phyloP scores from a whole-genome alignment of 768 basidiomycete species.

The Sarcodon aspratus region DNA sequence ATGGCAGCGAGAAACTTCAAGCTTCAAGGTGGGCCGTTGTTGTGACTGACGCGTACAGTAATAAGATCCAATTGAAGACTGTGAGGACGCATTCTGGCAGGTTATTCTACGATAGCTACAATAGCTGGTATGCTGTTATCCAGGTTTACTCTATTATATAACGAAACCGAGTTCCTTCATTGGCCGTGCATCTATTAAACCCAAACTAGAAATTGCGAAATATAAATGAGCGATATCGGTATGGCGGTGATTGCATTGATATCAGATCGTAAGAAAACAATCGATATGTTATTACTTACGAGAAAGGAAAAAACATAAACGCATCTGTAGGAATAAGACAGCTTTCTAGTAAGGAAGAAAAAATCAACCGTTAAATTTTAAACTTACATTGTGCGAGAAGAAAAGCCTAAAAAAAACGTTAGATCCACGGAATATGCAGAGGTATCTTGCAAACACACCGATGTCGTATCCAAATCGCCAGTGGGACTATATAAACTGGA shows the following conservation, averaged over 20 bases:
- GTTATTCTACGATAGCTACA: too few species aligned
- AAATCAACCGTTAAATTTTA: not conserved
- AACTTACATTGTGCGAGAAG: conserved; percentile 32
- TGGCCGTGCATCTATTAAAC: too few species aligned
- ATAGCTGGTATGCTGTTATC: too few species aligned
- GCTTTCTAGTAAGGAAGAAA: not conserved
- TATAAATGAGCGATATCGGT: conserved; percentile 12
- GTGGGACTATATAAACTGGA: conserved; percentile 33
- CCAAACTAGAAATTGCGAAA: too few species aligned
- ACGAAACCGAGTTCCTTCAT: too few species aligned
- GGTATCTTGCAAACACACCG: conserved; percentile 13
- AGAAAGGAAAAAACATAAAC: conserved; percentile 33
- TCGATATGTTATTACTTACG: conserved; percentile 23
- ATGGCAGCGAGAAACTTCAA: too few species aligned
- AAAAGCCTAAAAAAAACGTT: conserved; percentile 20
- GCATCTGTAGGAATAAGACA: conserved; percentile 17
- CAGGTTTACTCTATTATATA: too few species aligned
- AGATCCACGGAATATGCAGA: not conserved
- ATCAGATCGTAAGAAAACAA: not conserved
- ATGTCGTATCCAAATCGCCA: conserved; percentile 30
- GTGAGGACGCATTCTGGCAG: too few species aligned
- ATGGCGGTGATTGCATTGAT: conserved; percentile 11
- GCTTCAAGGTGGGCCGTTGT: too few species aligned
- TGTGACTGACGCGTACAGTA: too few species aligned
- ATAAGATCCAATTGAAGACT: too few species aligned